Conservation (phyloP, 352 stramenopile genomes). For the Globisporangium nodosum region DNA sequence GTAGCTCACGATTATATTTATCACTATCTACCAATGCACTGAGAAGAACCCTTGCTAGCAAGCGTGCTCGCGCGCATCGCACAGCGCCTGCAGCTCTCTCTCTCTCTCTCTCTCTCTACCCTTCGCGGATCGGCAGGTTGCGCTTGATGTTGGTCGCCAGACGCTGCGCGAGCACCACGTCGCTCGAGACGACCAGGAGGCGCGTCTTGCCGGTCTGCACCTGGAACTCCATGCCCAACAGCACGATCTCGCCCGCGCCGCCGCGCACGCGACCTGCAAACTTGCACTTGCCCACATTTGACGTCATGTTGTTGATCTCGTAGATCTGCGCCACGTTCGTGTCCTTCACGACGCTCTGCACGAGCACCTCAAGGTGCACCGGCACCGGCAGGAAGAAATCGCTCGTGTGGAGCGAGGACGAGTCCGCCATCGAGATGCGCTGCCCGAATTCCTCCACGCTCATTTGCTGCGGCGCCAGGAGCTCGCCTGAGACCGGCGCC, state of each 20-base stretch:
- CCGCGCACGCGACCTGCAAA: conserved; percentile 59
- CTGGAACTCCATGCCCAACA: conserved; percentile 57
- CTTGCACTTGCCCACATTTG: conserved; percentile 56
- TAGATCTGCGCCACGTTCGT: conserved; percentile 72
- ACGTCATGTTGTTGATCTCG: conserved; percentile 69
- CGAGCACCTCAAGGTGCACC: conserved; percentile 41
- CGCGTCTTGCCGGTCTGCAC: conserved; percentile 60
- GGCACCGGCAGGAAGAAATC: conserved; percentile 47
- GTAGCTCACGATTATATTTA: not conserved
- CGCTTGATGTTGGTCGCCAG: conserved; percentile 48
- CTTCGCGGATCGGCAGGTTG: conserved; percentile 30
- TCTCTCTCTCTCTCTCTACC: conserved; percentile 3
- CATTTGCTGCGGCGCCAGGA: conserved; percentile 68
- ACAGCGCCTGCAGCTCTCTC: too few species aligned
- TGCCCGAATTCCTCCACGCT: conserved; percentile 68
- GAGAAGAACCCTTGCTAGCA: too few species aligned
- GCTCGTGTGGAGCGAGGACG: conserved; percentile 48
- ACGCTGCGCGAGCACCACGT: conserved; percentile 47
- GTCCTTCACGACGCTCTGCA: conserved; percentile 44
- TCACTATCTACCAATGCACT: too few species aligned
- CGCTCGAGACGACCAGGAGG: conserved; percentile 48
- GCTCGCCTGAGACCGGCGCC: conserved; percentile 50
- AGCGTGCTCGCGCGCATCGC: too few species aligned
- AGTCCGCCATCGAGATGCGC: conserved; percentile 51
- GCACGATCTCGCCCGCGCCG: conserved; percentile 35